Percentiles rank a stretch among this genome's conserved stretches.
These are phyloP conservation scores for Elsinoe fawcettii DNA, from an alignment of 2,329 filamentous ascomycete species.

Conservation along the genomic window DNA sequence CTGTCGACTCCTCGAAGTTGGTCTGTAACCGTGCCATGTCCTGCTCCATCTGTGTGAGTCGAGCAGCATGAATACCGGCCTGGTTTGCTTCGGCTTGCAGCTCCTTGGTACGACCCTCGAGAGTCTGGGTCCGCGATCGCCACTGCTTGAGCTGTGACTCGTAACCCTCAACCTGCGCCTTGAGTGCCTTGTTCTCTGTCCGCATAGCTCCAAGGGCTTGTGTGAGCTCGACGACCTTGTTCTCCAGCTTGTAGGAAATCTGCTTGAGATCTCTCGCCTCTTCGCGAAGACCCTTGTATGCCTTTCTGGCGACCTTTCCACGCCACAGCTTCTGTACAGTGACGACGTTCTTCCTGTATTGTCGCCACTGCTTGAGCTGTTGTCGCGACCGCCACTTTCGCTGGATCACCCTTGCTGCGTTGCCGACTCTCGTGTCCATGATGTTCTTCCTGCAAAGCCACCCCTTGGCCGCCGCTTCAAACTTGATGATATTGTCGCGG, in stretches of 20 bases:
- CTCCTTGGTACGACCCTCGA: constrained; percentile 86
- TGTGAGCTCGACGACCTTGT: constrained; percentile 98
- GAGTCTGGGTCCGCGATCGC: constrained; percentile 82
- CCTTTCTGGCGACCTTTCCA: constrained; percentile 68
- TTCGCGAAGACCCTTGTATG: constrained; percentile 86
- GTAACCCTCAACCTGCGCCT: constrained; percentile 87
- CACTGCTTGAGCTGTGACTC: constrained; percentile 93
- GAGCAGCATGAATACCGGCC: constrained; percentile 88
- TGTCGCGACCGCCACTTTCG: constrained; percentile 77
- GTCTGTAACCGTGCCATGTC: constrained; percentile 89
- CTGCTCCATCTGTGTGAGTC: constrained; percentile 82
- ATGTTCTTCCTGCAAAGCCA: constrained; percentile 85
- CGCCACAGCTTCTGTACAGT: constrained; percentile 91
- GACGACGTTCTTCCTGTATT: constrained; percentile 81
- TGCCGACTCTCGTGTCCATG: constrained; percentile 86
- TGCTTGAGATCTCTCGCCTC: constrained; percentile 98
- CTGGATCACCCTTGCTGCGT: constrained; percentile 85
- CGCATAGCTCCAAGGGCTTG: constrained; percentile 89
- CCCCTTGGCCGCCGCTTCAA: constrained; percentile 86
- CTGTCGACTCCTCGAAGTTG: constrained; percentile 81
- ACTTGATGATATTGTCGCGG: constrained; percentile 74
- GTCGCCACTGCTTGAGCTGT: constrained; percentile 72
- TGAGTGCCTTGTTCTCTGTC: constrained; percentile 83
- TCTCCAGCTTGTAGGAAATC: constrained; percentile 98
- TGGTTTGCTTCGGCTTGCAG: constrained; percentile 95